phyloP scores from a whole-genome alignment of 2,329 filamentous ascomycete genomes.

The Diaporthe aspalathi region DNA sequence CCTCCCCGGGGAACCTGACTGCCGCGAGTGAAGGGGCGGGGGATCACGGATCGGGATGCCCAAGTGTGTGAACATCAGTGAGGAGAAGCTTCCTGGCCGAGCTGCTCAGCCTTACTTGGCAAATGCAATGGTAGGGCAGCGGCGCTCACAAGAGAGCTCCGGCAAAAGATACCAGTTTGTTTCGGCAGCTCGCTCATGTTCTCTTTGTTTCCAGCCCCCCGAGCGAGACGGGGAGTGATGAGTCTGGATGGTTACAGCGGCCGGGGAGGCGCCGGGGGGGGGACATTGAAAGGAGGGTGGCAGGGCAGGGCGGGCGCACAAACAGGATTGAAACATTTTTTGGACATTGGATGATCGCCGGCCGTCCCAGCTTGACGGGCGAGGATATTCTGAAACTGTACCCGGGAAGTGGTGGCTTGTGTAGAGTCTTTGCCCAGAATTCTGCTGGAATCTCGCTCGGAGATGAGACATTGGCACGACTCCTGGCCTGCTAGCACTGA shows the following conservation, averaged over 20 bases:
- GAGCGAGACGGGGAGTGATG: too few species aligned
- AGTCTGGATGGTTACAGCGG: too few species aligned
- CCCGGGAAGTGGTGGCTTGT: constrained; percentile 18
- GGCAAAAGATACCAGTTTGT: constrained; percentile 14
- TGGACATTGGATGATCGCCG: constrained; percentile 16
- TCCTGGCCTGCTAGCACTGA: constrained; percentile 11
- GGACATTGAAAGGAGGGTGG: background rate
- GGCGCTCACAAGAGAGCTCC: constrained; percentile 9
- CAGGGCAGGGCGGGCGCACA: constrained; percentile 4
- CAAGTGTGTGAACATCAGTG: background rate
- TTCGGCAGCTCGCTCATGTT: background rate
- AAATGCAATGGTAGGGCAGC: constrained; percentile 8
- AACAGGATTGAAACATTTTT: constrained; percentile 25
- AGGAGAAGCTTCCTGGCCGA: constrained; percentile 15
- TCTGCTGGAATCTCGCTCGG: constrained; percentile 15
- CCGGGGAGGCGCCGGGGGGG: background rate
- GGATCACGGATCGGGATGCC: background rate
- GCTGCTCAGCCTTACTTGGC: constrained; percentile 30
- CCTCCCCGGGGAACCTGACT: background rate
- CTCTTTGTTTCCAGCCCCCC: background rate
- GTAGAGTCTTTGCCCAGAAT: background rate
- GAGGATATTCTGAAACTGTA: constrained; percentile 22
- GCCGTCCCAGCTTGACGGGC: constrained; percentile 18
- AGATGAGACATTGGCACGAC: constrained; percentile 29
- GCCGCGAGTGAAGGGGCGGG: background rate